Conservation (phyloP, 2,329 filamentous ascomycete species). For the Dothiorella sarmentorum region DNA sequence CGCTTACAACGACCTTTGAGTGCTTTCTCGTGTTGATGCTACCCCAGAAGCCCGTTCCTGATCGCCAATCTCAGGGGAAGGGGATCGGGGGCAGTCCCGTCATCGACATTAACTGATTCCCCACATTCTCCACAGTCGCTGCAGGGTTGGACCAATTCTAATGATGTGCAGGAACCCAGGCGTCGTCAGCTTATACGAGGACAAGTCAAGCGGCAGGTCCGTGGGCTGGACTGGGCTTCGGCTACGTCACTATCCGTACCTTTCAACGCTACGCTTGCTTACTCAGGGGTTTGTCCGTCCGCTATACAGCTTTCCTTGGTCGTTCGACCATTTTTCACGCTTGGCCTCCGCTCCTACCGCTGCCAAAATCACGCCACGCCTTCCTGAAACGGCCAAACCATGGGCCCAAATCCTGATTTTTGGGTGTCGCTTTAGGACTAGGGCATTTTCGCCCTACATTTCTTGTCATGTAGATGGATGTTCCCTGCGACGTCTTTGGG, state of each 20-base stretch:
- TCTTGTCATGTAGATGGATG: constrained; percentile 1
- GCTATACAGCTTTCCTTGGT: constrained; percentile 4
- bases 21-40: not conserved
- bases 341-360: constrained; percentile 1
- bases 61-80: constrained; percentile 16
- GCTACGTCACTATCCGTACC: no score
- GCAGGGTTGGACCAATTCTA: not conserved
- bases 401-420: not conserved
- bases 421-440: not conserved
- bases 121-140: constrained; percentile 7
- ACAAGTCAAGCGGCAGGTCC: constrained; percentile 2
- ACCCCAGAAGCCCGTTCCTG: constrained; percentile 5
- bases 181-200: constrained; percentile 15
- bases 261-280: not conserved
- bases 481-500: not conserved
- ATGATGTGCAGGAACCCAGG: constrained; percentile 15
- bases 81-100: constrained; percentile 5
- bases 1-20: not conserved
- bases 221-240: not conserved
- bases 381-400: constrained; percentile 7
- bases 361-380: constrained; percentile 4
- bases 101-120: constrained; percentile 1
- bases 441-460: not conserved
- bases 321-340: not conserved
- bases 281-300: constrained; percentile 2